Conservation (phyloP, 176 grass and related monocot species). For the Zoysia pacifica region DNA sequence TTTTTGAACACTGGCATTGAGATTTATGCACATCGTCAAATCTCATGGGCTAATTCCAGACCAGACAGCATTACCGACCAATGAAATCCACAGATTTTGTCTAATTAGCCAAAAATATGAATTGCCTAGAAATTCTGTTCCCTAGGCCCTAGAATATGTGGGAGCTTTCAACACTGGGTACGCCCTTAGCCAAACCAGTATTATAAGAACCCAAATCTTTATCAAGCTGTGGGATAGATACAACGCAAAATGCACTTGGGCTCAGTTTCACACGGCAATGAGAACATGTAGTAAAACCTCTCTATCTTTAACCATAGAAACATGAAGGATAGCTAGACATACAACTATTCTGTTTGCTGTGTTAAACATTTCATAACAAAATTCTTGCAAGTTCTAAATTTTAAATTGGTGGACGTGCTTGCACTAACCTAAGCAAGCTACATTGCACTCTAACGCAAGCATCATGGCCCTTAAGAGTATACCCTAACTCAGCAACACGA, state of each 20-base stretch:
- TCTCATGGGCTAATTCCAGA: background rate
- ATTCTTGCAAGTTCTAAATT: constrained; percentile 6
- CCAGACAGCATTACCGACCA: background rate
- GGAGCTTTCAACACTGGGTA: background rate
- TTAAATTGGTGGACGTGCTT: background rate
- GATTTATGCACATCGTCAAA: background rate
- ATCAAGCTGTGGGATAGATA: background rate
- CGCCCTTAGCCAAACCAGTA: background rate
- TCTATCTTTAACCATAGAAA: background rate
- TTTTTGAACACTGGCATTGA: too few species aligned
- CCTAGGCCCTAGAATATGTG: background rate
- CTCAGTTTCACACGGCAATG: background rate
- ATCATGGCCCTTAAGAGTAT: background rate
- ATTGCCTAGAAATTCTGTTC: background rate
- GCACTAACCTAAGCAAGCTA: constrained; percentile 25
- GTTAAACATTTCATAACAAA: background rate
- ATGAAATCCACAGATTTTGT: background rate
- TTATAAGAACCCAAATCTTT: background rate
- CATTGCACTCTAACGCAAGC: constrained; percentile 13
- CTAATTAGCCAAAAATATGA: background rate
- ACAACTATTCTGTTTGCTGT: background rate
- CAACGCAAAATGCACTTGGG: constrained; percentile 1
- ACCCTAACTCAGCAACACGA: constrained; percentile 4
- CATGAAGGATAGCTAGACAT: background rate
- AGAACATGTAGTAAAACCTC: background rate